Conservation (phyloP, 2,329 filamentous ascomycete genomes). For the Geosmithia putterillii region DNA sequence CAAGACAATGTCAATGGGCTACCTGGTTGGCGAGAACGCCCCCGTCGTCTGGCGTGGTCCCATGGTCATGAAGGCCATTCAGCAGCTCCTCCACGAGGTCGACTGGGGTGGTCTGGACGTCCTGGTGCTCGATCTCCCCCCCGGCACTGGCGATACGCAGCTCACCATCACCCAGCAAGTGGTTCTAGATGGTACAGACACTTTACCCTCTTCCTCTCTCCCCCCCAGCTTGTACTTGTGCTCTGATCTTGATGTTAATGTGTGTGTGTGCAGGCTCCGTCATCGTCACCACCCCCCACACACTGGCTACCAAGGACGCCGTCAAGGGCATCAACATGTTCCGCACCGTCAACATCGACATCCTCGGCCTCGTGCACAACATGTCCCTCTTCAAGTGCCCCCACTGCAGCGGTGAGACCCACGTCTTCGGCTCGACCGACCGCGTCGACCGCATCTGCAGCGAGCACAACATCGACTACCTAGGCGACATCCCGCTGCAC, state of each 20-base stretch:
- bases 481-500: conserved; percentile 84
- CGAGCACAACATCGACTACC: conserved; percentile 62
- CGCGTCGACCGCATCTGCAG: conserved; percentile 57
- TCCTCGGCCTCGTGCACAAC: conserved; percentile 83
- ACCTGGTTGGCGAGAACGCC: conserved; percentile 66
- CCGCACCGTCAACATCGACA: conserved; percentile 65
- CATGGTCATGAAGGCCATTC: conserved; percentile 96
- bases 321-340: conserved; percentile 91
- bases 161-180: conserved; percentile 95
- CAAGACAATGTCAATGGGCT: conserved; percentile 98
- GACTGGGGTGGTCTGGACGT: conserved; percentile 86
- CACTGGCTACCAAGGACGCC: conserved; percentile 83
- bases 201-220: not conserved
- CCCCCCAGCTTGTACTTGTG: not conserved
- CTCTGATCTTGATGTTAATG: conserved; percentile 1
- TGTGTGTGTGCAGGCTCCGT: conserved; percentile 60
- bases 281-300: conserved; percentile 88
- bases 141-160: conserved; percentile 91
- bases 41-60: conserved; percentile 91
- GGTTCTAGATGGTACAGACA: conserved; percentile 64
- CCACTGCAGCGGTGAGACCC: conserved; percentile 60
- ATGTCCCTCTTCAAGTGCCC: conserved; percentile 81
- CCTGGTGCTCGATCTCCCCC: conserved; percentile 80
- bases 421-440: conserved; percentile 59
- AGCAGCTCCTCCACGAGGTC: conserved; percentile 90